phyloP scores from a whole-genome alignment of 106 monocot genomes.

The Phalaenopsis equestris region DNA sequence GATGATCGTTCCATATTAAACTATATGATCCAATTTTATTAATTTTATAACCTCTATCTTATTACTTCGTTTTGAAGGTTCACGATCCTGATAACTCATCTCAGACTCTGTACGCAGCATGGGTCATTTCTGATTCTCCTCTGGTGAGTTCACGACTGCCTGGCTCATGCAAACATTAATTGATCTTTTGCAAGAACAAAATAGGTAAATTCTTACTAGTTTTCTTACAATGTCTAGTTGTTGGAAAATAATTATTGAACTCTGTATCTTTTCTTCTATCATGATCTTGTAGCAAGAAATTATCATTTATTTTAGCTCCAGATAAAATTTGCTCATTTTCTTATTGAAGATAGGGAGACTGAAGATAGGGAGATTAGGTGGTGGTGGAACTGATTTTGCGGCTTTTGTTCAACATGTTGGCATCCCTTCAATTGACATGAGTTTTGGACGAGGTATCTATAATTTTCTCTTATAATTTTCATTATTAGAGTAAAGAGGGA shows the following conservation, averaged over 20 bases:
- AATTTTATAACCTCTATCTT: not conserved
- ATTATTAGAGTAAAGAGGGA: no score
- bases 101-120: constrained; percentile 59
- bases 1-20: not conserved
- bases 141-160: constrained; percentile 24
- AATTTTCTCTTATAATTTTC: no score
- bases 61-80: constrained; percentile 36
- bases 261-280: no score
- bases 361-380: constrained; percentile 71
- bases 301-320: not conserved
- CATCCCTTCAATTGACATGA: constrained; percentile 64
- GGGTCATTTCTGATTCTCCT: constrained; percentile 34
- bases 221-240: not conserved
- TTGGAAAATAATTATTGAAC: not conserved
- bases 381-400: constrained; percentile 59
- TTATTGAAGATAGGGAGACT: constrained; percentile 55
- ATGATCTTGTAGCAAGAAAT: not conserved
- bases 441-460: constrained; percentile 50
- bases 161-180: not conserved
- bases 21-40: not conserved
- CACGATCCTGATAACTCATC: constrained; percentile 71
- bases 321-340: not conserved
- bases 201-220: not conserved
- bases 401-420: constrained; percentile 80
- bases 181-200: not conserved